Conservation (phyloP, 148 eudicot species). For the Arctostaphylos glauca region DNA sequence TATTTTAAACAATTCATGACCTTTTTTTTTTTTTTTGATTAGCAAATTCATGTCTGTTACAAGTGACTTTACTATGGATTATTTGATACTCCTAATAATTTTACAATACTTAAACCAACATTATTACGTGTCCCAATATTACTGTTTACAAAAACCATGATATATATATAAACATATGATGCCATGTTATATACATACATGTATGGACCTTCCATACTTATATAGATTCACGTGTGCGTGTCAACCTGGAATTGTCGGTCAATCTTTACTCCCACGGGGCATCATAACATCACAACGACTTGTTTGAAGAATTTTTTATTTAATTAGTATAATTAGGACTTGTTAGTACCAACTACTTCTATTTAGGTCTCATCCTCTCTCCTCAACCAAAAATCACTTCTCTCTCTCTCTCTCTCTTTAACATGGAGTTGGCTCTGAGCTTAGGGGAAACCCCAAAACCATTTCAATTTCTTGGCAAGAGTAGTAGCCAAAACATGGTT, state of each 20-base stretch:
- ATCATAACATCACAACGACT: background rate
- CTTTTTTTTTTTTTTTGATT: too few species aligned
- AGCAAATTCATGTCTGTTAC: too few species aligned
- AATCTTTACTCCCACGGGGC: conserved; percentile 26
- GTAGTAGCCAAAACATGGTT: conserved; percentile 1
- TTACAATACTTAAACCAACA: background rate
- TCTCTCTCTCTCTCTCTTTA: background rate
- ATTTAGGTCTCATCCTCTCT: background rate
- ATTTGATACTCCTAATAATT: too few species aligned
- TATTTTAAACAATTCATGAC: too few species aligned
- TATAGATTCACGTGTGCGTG: conserved; percentile 58
- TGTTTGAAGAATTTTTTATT: background rate
- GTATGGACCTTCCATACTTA: conserved; percentile 29
- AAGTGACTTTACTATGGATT: too few species aligned
- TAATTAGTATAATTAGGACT: background rate
- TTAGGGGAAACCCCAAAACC: conserved; percentile 37
- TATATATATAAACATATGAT: background rate
- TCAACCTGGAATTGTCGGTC: conserved; percentile 49
- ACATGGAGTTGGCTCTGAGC: conserved; percentile 47
- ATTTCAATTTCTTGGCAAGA: conserved; percentile 24
- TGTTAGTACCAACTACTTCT: background rate
- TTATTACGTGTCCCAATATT: too few species aligned
- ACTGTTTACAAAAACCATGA: too few species aligned
- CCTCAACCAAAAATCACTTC: background rate
- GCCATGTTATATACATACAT: background rate